phyloP scores from a whole-genome alignment of 257 asterid species.

The Leptodermis oblonga region DNA sequence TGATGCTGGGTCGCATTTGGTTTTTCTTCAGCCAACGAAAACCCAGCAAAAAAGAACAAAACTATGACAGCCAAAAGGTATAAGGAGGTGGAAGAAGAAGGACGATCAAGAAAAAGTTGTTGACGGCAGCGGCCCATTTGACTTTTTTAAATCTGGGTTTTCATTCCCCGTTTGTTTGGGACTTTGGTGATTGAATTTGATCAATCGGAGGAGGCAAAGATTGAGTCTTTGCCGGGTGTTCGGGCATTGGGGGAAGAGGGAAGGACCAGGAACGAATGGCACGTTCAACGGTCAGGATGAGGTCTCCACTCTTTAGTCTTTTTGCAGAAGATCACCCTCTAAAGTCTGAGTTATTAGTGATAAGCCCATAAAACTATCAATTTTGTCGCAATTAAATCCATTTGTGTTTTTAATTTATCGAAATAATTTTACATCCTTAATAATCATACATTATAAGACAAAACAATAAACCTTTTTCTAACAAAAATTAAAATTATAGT shows the following conservation, averaged over 20 bases:
- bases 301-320: background rate
- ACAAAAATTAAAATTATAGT: no score
- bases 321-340: background rate
- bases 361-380: background rate
- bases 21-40: constrained; percentile 38
- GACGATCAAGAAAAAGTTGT: constrained; percentile 28
- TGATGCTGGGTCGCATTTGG: constrained; percentile 29
- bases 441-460: no score
- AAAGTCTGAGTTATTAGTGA: background rate
- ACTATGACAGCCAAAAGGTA: background rate
- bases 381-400: background rate
- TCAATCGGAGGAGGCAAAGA: constrained; percentile 8
- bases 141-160: constrained; percentile 20
- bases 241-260: background rate
- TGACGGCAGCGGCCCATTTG: constrained; percentile 50
- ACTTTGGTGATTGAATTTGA: background rate
- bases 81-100: constrained; percentile 1
- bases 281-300: constrained; percentile 9
- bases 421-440: no score
- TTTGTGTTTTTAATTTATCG: no score
- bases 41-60: constrained; percentile 20
- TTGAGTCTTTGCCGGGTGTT: background rate
- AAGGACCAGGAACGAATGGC: background rate
- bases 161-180: constrained; percentile 11
- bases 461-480: no score